Base-by-base conservation (phyloP, 176 grass and related monocot species). In the Tuctoria greenei region DNA sequence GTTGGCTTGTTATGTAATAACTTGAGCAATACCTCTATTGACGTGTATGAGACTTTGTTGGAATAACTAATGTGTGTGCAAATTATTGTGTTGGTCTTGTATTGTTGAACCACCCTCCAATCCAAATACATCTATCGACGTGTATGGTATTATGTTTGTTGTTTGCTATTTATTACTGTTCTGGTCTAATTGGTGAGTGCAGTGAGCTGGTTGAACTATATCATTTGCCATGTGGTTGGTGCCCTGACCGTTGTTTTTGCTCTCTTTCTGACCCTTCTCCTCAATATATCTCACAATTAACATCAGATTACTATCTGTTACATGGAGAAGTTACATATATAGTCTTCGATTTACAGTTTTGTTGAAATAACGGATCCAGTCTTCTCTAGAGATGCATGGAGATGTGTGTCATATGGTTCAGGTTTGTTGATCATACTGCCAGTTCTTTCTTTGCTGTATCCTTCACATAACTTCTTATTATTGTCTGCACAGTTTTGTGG, bases 371-470 rank as follows among this genome's bases (percentile, higher is more conserved):
- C 91, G 92, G 92, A 88, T 55, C 88, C 92, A 16, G 91, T 93
- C 34, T 93, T 93, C 71, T 85, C 88, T 17, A 88, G 85, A 63
- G 67, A 74, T 59, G 88, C 92, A 37, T 94, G 92, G 92, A 86
- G 85, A 80, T 94, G 92, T 6, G 41, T 94, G 92, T 88, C 92
- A 94, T 84, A 91, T 94, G 85, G 91, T 94, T 61, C 92, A 94
- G 92, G 92, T 87, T 31, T 59, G 67, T 68, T 14, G 46, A n/a
- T 66, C 18, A 1, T 26, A 65, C 67, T 8, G 10, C 8, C 25
- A 65, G 16, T 56, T 17, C 3, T 41, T 2, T 36, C 21, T 17
- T 68, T 5, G 21, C 16, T n/a, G 14, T 0, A 0, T 17, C 8
- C 15, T 82, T 60, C 1, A 42, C 74, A 78, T 69, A n/a, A n/a